Evolutionary conservation across 2,329 filamentous ascomycete species (phyloP).

Genomic region (Dactylellina sp.): DNA sequence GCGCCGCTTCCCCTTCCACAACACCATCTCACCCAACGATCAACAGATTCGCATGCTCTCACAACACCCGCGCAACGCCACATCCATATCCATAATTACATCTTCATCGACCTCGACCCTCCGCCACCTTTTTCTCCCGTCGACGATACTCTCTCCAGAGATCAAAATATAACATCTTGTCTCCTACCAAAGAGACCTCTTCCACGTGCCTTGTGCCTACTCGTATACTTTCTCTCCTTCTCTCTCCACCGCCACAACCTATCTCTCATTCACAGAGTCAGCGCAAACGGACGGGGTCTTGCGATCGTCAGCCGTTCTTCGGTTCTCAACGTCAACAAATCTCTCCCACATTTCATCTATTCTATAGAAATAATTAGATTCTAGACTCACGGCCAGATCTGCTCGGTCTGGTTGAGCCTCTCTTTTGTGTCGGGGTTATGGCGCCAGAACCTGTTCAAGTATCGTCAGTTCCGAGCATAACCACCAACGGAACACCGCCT

Average conservation of each 20-base stretch:
- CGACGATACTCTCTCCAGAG: neutral
- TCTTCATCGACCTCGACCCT: neutral
- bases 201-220: constrained; percentile 5
- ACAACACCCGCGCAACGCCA: constrained; percentile 43
- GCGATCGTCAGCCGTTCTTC: neutral
- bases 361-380: neutral
- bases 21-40: constrained; percentile 39
- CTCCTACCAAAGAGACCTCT: neutral
- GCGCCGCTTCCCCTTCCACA: constrained; percentile 19
- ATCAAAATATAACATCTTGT: neutral
- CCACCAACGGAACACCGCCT: constrained; percentile 56
- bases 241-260: constrained; percentile 24
- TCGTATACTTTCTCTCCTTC: neutral
- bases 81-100: constrained; percentile 21
- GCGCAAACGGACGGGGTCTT: constrained; percentile 4
- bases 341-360: neutral
- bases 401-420: constrained; percentile 10
- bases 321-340: neutral
- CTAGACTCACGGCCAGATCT: neutral
- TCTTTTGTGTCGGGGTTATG: constrained; percentile 34
- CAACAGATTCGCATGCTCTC: constrained; percentile 19
- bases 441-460: constrained; percentile 55
- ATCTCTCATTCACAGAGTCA: neutral
- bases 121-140: too few relatives aligned
- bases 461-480: constrained; percentile 54